Base-by-base conservation (phyloP, 371 early-diverging fungal genomes). In the Mycotypha africana region DNA sequence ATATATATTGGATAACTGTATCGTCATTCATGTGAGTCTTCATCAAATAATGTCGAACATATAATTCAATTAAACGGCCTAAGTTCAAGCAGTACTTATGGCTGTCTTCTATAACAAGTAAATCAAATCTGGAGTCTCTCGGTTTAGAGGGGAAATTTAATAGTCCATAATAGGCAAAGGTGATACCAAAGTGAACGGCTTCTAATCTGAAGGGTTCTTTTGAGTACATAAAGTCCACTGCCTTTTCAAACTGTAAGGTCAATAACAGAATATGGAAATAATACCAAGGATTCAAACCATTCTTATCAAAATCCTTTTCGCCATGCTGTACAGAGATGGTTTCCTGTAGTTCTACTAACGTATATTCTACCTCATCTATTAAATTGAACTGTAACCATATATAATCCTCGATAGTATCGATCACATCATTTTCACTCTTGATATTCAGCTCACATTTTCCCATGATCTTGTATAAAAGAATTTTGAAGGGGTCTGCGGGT, bases 181-280 rank as follows among this genome's bases (percentile, higher is more conserved):
- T 82, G 36, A 92, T 83, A 21, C 89, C 93, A 66, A 93, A 85
- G 47, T 96, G 97, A 9, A 95, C 84, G 4, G 92, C 93, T 53
- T 97, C 95, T 14, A 86, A 53, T 21, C 74, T 67, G 46, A 73
- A 83, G 4, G 53, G 58, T 17, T 80, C 82, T 19, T 70, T 61
- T 43, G 73, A 69, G 36, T 76, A 69, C 26, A 92, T 64, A 46
- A 84, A 86, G 36, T 79, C 67, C 17, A 93, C 68, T 15, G 93
- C 95, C 63, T 86, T 70, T 64, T 95, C 97, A 70, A 93, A 93
- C 67, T 93, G 92, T 3, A 89, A 84, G 34, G 86, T 83, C 11
- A 90, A 71, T 14, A 95, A 47, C 22, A 96, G 78, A 14, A 90
- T 81, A 43, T 81, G 79, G 47, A 93, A 89, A 61, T 92, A 94